Evolutionary conservation across 2,329 filamentous ascomycete species (phyloP).

Genomic region (Ceratocystis papillata): DNA sequence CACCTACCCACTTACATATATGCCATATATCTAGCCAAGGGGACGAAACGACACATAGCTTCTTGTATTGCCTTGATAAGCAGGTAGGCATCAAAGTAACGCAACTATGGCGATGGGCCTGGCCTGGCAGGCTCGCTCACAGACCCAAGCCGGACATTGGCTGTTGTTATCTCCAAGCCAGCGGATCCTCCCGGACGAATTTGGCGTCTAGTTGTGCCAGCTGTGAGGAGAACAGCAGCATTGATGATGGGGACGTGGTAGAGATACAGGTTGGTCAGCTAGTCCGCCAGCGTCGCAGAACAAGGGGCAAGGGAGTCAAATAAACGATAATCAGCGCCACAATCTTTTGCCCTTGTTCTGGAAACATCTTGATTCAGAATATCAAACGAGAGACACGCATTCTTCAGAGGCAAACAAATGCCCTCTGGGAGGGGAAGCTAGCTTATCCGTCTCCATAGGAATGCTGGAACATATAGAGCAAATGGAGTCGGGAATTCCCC

Average conservation of each 20-base stretch:
- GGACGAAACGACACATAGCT: background rate
- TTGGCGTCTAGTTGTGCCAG: background rate
- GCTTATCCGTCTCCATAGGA: background rate
- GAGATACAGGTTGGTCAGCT: background rate
- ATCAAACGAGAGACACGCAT: constrained; percentile 12
- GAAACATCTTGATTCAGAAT: background rate
- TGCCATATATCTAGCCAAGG: no score
- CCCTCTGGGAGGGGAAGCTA: no score
- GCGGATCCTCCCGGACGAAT: background rate
- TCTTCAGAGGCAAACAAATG: constrained; percentile 7
- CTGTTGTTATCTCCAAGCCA: constrained; percentile 2
- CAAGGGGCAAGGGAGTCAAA: background rate
- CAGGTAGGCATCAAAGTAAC: background rate
- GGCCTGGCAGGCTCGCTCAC: background rate
- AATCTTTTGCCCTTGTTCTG: background rate
- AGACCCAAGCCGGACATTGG: background rate
- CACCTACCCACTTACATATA: no score
- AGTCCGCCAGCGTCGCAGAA: background rate
- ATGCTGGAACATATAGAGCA: background rate
- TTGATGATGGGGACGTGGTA: background rate
- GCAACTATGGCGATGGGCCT: background rate
- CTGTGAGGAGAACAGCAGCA: background rate
- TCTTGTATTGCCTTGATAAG: background rate
- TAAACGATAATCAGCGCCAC: background rate
- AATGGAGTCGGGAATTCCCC: background rate